These are phyloP conservation scores for Groenewaldozyma tartarivorans DNA, from an alignment of 805 yeast species.

Conservation along the genomic window DNA sequence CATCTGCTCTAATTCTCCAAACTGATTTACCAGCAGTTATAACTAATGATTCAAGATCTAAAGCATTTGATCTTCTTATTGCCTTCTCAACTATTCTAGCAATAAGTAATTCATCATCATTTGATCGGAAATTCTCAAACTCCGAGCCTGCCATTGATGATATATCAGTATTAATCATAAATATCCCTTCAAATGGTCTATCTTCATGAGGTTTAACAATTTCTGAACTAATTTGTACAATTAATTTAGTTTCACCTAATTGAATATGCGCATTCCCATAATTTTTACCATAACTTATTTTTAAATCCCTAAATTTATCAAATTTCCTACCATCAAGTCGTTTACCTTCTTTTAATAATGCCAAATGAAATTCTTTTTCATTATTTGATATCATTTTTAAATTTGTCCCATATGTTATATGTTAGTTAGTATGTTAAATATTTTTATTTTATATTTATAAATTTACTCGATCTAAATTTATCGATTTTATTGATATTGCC, in stretches of 20 bases:
- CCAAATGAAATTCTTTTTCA: constrained; percentile 53
- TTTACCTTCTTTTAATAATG: constrained; percentile 47
- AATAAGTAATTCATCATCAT: constrained; percentile 75
- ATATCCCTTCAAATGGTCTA: constrained; percentile 88
- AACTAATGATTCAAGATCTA: constrained; percentile 85
- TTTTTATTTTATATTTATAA: background rate
- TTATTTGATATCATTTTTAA: constrained; percentile 53
- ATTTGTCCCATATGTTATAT: constrained; percentile 37
- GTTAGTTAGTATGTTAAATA: background rate
- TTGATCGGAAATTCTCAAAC: constrained; percentile 63
- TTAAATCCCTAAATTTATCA: constrained; percentile 54
- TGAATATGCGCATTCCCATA: constrained; percentile 74
- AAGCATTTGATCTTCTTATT: constrained; percentile 77
- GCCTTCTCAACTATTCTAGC: constrained; percentile 85
- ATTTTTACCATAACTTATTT: constrained; percentile 48
- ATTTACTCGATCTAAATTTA: background rate
- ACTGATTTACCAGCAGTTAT: constrained; percentile 84
- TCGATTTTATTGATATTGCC: no score
- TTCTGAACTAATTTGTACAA: constrained; percentile 65
- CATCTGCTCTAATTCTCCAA: constrained; percentile 86
- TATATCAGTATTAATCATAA: constrained; percentile 74
- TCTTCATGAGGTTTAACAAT: constrained; percentile 78
- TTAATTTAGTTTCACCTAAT: constrained; percentile 66
- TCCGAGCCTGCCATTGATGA: constrained; percentile 83
- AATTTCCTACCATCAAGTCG: constrained; percentile 64